phyloP scores from a whole-genome alignment of 192 early-diverging fungal species.

The Gigaspora rosea region DNA sequence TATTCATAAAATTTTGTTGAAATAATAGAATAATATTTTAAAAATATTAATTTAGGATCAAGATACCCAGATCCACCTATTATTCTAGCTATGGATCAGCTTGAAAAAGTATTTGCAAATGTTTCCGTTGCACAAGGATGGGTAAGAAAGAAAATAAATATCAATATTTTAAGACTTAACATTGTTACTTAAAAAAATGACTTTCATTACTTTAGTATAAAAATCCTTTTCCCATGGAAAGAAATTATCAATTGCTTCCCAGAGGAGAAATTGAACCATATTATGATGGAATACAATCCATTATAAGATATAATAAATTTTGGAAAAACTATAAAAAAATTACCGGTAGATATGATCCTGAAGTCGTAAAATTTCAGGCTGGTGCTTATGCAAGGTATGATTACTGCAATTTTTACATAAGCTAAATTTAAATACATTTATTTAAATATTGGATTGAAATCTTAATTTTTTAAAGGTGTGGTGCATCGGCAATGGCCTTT shows the following conservation, averaged over 20 bases:
- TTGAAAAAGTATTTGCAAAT: slow-evolving; percentile 8
- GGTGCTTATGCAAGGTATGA: background rate
- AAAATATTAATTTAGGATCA: background rate
- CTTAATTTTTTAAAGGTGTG: background rate
- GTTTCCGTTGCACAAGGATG: background rate
- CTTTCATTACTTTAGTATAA: background rate
- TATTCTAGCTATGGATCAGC: background rate
- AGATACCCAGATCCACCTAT: background rate
- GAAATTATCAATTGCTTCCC: background rate
- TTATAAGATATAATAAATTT: no score
- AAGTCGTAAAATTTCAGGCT: no score
- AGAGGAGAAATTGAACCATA: no score
- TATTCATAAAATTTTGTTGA: background rate
- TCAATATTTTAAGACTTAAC: background rate
- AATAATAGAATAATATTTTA: background rate
- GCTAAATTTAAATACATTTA: no score
- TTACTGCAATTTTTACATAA: background rate
- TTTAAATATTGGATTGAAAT: background rate
- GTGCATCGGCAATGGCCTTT: background rate
- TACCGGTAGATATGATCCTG: no score
- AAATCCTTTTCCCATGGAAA: background rate
- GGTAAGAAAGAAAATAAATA: background rate
- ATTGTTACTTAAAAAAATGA: background rate
- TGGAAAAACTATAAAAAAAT: no score
- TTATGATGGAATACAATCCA: no score